Evolutionary conservation across 1,284 basidiomycete species (phyloP), one percentile per base, ranked within the genome.

Genomic region (Mrakiaceae sp.): DNA sequence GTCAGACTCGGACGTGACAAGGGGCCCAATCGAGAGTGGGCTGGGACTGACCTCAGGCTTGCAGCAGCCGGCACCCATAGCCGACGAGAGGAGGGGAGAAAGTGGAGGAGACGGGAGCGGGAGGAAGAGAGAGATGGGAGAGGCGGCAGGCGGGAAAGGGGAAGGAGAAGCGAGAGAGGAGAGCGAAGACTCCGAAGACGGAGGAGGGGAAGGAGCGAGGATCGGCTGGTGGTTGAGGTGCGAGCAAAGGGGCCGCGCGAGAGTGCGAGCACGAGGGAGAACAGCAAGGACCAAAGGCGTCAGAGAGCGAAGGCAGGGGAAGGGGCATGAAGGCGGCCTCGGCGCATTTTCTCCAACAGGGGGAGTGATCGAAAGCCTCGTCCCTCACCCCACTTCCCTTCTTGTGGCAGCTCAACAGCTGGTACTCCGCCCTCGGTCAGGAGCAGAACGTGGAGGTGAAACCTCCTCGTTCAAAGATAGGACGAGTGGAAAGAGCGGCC

Each of bases 61-160:
- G 72, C 79, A 81, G 69, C 80, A 81, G 5, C 78, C 72, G 14
- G 77, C 77, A 46, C 80, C 80, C 80, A 81, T 81, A 8, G 51
- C 54, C 16, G 50, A 5, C 5, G 50, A 60, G 61, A 56, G 50
- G 8, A 11, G 55, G 39, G n/a, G 55, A 7, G 14, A 27, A 3
- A 16, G 47, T 3, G 16, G 43, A 43, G 2, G 39, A 16, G 46
- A 48, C 47, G 11, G 27, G 16, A 59, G 40, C 3, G 16, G 3
- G 14, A n/a, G 27, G 47, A 59, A 3, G 16, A 7, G 9, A 43
- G 40, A 43, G 49, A 52, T 14, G 49, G 48, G 9, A 44, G 40
- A 51, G 40, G 9, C 46, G 47, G 43, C 16, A 39, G 58, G 7
- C 14, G 9, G 58, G 44, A 40, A 40, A 40, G 16, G 7, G 14